Base-by-base conservation (phyloP, 768 basidiomycete genomes). In the Cystoderma amianthinum region DNA sequence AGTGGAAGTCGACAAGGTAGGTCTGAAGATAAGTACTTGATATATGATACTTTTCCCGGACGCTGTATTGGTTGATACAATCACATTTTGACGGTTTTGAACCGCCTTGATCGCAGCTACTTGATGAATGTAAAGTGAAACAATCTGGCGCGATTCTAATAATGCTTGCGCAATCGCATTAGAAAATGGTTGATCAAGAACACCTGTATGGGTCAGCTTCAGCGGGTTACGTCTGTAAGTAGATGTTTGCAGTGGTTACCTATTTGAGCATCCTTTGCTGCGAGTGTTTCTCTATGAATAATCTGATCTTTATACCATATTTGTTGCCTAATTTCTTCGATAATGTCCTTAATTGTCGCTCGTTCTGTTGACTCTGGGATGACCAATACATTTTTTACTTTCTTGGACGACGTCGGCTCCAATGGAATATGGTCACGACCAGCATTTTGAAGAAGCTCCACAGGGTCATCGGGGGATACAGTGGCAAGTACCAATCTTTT, bases 1-100 rank as follows among this genome's bases (percentile, higher is more conserved):
- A 32, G 16, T 9, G n/a, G 15, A 10, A 7, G n/a, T 10, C n/a
- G 32, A 25, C 6, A 19, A 5, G 5, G 5, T 15, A 40, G 6
- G 13, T 13, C 7, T 5, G 13, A 30, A 28, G 2, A 32, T 42
- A 39, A 51, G 22, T 43, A 82, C 87, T 66, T 91, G 88, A 57
- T 90, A 92, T 32, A 91, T 88, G 11, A 90, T 64, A 60, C 86
- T 90, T 63, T 91, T 92, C 2, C 89, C 89, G 3, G 88, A 91
- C 5, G 91, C 90, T 5, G 92, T 95, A 47, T 82, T 84, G 0
- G 91, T 94, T 3, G 89, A 92, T 20, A 93, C 85, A 24, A 94
- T 86, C 18, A 92, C 88, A 57, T 90, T 69, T 41, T 72, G 72
- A 5, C 75, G 51, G 11, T 65, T 59, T n/a, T n/a, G n/a, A 7